Evolutionary conservation across 2,329 filamentous ascomycete species (phyloP).

Genomic region (Tolypocladium inflatum): DNA sequence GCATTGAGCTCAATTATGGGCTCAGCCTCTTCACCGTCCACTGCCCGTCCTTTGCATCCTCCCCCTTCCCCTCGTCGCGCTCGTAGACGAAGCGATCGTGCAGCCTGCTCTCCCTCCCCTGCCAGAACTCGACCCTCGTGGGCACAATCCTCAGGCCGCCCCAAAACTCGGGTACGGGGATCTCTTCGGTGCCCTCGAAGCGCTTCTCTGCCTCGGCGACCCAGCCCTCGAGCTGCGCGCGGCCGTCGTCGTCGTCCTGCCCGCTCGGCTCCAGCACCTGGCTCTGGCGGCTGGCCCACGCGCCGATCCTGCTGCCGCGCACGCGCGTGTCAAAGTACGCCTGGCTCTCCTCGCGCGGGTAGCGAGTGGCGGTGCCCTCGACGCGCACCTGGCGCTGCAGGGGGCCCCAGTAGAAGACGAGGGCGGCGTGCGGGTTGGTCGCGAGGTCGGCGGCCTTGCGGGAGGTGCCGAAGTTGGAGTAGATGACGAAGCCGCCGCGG

Average conservation of each 20-base stretch:
- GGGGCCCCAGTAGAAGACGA: slow-evolving; percentile 86
- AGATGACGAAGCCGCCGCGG: slow-evolving; percentile 71
- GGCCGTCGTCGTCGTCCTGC: slow-evolving; percentile 49
- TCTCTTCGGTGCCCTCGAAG: slow-evolving; percentile 67
- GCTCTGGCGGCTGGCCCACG: slow-evolving; percentile 90
- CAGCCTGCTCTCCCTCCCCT: slow-evolving; percentile 78
- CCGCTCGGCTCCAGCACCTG: slow-evolving; percentile 49
- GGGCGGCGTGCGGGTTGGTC: slow-evolving; percentile 65
- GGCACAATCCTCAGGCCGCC: slow-evolving; percentile 81
- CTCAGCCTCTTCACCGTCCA: slow-evolving; percentile 69
- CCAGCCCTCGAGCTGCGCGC: slow-evolving; percentile 65
- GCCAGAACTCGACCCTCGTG: slow-evolving; percentile 89
- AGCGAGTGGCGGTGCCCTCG: slow-evolving; percentile 63
- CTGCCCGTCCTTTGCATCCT: slow-evolving; percentile 21
- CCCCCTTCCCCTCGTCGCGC: slow-evolving; percentile 36
- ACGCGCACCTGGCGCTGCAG: slow-evolving; percentile 86
- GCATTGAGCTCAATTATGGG: slow-evolving; percentile 36
- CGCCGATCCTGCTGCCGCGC: slow-evolving; percentile 74
- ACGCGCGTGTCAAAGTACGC: slow-evolving; percentile 59
- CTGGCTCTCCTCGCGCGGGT: slow-evolving; percentile 63
- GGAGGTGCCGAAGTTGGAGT: slow-evolving; percentile 83
- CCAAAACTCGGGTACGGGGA: slow-evolving; percentile 92
- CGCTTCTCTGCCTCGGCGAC: slow-evolving; percentile 67
- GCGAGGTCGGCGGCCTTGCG: slow-evolving; percentile 58
- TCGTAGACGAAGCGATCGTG: slow-evolving; percentile 91